A percentile compares a stretch with the other conserved stretches of the same genome.
Conservation (phyloP, 495 filamentous ascomycete genomes). For the Xylaria scruposa region DNA sequence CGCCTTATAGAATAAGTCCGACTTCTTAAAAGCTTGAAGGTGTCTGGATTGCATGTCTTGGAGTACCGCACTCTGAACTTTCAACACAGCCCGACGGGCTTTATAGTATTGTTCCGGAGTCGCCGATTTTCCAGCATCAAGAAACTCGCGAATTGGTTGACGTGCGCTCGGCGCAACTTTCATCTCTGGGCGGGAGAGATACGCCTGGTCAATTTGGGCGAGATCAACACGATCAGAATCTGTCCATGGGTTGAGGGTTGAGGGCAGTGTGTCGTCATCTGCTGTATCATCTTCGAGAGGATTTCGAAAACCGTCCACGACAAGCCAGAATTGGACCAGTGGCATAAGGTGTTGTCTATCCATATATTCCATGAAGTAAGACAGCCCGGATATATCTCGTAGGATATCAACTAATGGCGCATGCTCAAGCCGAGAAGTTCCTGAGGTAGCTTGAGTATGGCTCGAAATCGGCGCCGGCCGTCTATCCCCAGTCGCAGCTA, state of each 20-base stretch:
- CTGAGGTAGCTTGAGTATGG: constrained; percentile 42
- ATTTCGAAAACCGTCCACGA: constrained; percentile 96
- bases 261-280: constrained; percentile 67
- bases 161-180: constrained; percentile 74
- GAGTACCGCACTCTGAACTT: constrained; percentile 80
- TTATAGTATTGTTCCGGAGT: constrained; percentile 80
- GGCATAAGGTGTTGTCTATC: constrained; percentile 86
- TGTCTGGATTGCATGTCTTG: constrained; percentile 81
- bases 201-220: constrained; percentile 86
- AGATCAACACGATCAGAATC: constrained; percentile 86
- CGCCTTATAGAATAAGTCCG: constrained; percentile 94
- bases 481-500: constrained; percentile 70
- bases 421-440: constrained; percentile 67
- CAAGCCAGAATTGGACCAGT: constrained; percentile 97
- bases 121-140: constrained; percentile 76
- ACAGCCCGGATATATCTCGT: constrained; percentile 85
- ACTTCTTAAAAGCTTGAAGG: constrained; percentile 86
- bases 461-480: constrained; percentile 45
- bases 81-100: constrained; percentile 81
- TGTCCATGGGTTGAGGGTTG: constrained; percentile 73
- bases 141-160: constrained; percentile 73
- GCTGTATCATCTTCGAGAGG: constrained; percentile 87
- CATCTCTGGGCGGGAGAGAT: constrained; percentile 81
- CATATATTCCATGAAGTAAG: constrained; percentile 99
- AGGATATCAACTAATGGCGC: constrained; percentile 81